Evolutionary conservation across 768 basidiomycete species (phyloP).

Genomic region (Suillus alpinus): DNA sequence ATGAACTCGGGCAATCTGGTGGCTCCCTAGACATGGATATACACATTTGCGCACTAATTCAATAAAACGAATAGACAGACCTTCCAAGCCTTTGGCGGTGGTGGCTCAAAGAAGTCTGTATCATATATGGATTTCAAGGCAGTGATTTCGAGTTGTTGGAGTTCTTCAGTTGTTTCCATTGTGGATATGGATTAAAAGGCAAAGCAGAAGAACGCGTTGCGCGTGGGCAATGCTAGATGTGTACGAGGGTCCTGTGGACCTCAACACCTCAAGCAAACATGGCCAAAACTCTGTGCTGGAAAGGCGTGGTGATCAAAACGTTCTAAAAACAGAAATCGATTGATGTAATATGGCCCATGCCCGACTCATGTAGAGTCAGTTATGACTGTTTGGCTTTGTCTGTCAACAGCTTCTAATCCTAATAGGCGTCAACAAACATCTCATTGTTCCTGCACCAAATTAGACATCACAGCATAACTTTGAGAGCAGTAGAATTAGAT

Average conservation of each 20-base stretch:
- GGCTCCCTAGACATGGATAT: slow-evolving; percentile 49
- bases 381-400: neutral
- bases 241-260: slow-evolving; percentile 64
- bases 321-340: neutral
- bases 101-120: slow-evolving; percentile 70
- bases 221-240: slow-evolving; percentile 48
- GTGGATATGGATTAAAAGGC: slow-evolving; percentile 12
- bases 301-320: neutral
- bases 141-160: slow-evolving; percentile 68
- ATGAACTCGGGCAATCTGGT: slow-evolving; percentile 71
- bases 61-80: slow-evolving; percentile 33
- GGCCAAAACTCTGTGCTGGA: slow-evolving; percentile 19
- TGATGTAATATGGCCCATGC: neutral
- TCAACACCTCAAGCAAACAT: slow-evolving; percentile 78
- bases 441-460: neutral
- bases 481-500: too few relatives aligned
- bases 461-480: too few relatives aligned
- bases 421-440: neutral
- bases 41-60: neutral
- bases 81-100: slow-evolving; percentile 83
- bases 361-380: neutral
- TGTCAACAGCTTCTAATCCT: neutral
- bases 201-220: slow-evolving; percentile 21
- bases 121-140: slow-evolving; percentile 79
- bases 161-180: slow-evolving; percentile 76